A percentile compares a stretch with the other conserved stretches of the same genome.
Conservation (phyloP, 495 filamentous ascomycete species). For the Penicillium daleae region DNA sequence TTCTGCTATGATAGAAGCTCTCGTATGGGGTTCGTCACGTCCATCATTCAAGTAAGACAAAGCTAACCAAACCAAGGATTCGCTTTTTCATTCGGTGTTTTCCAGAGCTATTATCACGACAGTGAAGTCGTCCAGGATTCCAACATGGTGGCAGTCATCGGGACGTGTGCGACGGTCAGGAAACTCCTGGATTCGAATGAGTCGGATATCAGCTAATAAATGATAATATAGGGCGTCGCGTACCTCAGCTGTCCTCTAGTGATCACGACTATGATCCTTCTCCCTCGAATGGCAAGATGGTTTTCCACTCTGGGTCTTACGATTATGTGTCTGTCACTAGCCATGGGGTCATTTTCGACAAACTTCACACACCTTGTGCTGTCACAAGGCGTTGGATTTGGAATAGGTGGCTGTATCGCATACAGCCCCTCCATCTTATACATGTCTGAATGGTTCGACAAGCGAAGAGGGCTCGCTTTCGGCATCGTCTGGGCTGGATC, state of each 20-base stretch:
- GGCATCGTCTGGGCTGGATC: constrained; percentile 55
- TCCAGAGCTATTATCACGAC: constrained; percentile 37
- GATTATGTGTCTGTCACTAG: constrained; percentile 45
- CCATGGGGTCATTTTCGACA: constrained; percentile 48
- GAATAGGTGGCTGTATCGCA: constrained; percentile 49
- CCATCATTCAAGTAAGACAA: background rate
- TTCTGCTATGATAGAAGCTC: constrained; percentile 24
- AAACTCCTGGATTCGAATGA: background rate
- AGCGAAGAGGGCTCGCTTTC: constrained; percentile 51
- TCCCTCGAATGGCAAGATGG: constrained; percentile 26
- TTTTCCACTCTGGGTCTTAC: constrained; percentile 27
- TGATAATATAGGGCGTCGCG: constrained; percentile 22
- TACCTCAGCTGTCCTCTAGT: constrained; percentile 28
- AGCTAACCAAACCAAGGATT: constrained; percentile 20
- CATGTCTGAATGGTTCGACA: constrained; percentile 58
- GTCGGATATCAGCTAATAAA: background rate
- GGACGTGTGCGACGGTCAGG: constrained; percentile 52
- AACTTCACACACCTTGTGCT: constrained; percentile 51
- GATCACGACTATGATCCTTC: constrained; percentile 28
- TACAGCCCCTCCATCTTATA: constrained; percentile 53
- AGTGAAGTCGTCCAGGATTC: constrained; percentile 31
- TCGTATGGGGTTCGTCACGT: constrained; percentile 23
- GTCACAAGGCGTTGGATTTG: constrained; percentile 55
- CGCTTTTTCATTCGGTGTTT: constrained; percentile 31
- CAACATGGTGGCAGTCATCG: constrained; percentile 49